Conservation (phyloP, 2,329 filamentous ascomycete genomes). For the Orbilia brochopaga region DNA sequence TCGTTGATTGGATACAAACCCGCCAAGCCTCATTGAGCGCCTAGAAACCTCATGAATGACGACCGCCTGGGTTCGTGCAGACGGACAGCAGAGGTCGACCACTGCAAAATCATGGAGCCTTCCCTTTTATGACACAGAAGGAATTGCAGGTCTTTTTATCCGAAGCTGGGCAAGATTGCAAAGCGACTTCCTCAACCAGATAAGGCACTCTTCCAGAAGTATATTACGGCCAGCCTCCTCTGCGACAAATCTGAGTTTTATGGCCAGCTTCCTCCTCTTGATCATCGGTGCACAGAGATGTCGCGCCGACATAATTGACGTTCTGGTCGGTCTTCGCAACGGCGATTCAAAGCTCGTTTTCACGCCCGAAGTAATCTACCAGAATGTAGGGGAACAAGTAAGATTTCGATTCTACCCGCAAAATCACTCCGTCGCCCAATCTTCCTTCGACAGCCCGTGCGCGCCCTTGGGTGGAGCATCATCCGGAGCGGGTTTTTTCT, state of each 20-base stretch:
- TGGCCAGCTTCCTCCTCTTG: constrained; percentile 11
- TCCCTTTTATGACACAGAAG: constrained; percentile 32
- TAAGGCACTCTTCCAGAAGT: constrained; percentile 7
- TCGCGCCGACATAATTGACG: constrained; percentile 32
- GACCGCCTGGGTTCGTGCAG: constrained; percentile 28
- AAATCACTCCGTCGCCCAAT: constrained; percentile 82
- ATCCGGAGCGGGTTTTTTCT: constrained; percentile 66
- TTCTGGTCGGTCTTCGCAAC: constrained; percentile 31
- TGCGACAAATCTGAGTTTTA: constrained; percentile 15
- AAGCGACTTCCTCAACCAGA: constrained; percentile 25
- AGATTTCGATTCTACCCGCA: constrained; percentile 56
- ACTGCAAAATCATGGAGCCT: constrained; percentile 24
- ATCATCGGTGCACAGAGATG: constrained; percentile 16
- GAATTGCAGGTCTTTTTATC: constrained; percentile 4
- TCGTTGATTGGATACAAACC: constrained; percentile 1
- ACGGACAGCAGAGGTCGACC: constrained; percentile 12
- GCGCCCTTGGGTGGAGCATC: constrained; percentile 62
- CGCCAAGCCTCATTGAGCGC: constrained; percentile 10
- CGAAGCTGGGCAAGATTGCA: constrained; percentile 15
- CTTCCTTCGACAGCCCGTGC: constrained; percentile 74
- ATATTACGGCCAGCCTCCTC: constrained; percentile 1
- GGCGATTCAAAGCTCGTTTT: constrained; percentile 48
- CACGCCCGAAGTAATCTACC: constrained; percentile 52
- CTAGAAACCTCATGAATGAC: constrained; percentile 46
- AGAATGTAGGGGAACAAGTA: constrained; percentile 52